Evolutionary conservation across 2,329 filamentous ascomycete genomes (phyloP).

Genomic region (Cladosporium sp.): DNA sequence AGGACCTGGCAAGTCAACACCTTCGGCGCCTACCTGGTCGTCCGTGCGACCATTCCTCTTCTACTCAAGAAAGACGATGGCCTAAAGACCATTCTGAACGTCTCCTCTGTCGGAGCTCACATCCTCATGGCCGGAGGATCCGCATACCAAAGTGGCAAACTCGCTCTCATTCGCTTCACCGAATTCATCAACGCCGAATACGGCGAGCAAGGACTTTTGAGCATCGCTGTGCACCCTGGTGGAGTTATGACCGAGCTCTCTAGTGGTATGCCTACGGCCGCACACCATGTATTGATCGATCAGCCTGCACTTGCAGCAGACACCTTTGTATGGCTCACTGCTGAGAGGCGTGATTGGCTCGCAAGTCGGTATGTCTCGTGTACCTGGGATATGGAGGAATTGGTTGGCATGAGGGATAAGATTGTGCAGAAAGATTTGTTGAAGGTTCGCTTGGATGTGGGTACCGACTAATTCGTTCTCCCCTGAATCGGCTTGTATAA

Average conservation of each 20-base stretch:
- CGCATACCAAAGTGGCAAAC: slow-evolving; percentile 52
- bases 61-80: slow-evolving; percentile 37
- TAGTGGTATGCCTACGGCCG: slow-evolving; percentile 39
- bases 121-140: slow-evolving; percentile 33
- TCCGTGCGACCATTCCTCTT: slow-evolving; percentile 50
- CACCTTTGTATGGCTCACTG: slow-evolving; percentile 39
- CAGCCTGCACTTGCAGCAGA: slow-evolving; percentile 37
- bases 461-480: slow-evolving; percentile 12
- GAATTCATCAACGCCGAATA: slow-evolving; percentile 52
- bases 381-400: slow-evolving; percentile 45
- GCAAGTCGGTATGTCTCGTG: slow-evolving; percentile 41
- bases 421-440: slow-evolving; percentile 41
- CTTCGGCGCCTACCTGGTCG: slow-evolving; percentile 44
- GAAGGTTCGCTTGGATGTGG: slow-evolving; percentile 36
- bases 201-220: slow-evolving; percentile 45
- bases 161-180: slow-evolving; percentile 49
- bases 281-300: slow-evolving; percentile 33
- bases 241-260: slow-evolving; percentile 50
- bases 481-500: neutral
- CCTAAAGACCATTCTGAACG: slow-evolving; percentile 47
- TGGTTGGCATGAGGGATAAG: slow-evolving; percentile 38
- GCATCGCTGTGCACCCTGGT: slow-evolving; percentile 51
- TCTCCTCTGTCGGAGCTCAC: slow-evolving; percentile 47
- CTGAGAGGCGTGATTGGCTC: slow-evolving; percentile 43
- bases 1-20: slow-evolving; percentile 54